A percentile compares a stretch with the other conserved stretches of the same genome.
phyloP scores from a whole-genome alignment of 148 eudicot species.

The Chenopodium album region DNA sequence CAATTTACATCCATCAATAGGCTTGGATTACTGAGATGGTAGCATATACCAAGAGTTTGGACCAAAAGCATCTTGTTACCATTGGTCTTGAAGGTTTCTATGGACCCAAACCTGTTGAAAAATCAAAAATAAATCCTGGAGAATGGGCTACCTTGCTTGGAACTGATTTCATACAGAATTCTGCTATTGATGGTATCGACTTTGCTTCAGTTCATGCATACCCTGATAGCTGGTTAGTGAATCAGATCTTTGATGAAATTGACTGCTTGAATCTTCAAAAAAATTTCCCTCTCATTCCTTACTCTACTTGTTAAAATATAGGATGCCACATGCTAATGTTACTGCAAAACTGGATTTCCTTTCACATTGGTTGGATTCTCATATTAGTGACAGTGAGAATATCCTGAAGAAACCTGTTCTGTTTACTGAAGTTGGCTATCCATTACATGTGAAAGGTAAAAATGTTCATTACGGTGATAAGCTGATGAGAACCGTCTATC shows the following conservation, averaged over 20 bases:
- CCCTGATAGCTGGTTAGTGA: slow-evolving; percentile 56
- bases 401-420: slow-evolving; percentile 53
- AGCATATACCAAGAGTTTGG: slow-evolving; percentile 46
- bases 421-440: slow-evolving; percentile 52
- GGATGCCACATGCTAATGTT: slow-evolving; percentile 42
- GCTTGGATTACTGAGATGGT: slow-evolving; percentile 60
- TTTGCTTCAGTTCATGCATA: slow-evolving; percentile 60
- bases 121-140: slow-evolving; percentile 44
- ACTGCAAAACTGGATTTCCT: slow-evolving; percentile 39
- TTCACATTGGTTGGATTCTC: slow-evolving; percentile 44
- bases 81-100: slow-evolving; percentile 60
- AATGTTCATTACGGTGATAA: slow-evolving; percentile 35
- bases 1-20: slow-evolving; percentile 20
- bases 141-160: slow-evolving; percentile 51
- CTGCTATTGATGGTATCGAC: slow-evolving; percentile 44
- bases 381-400: slow-evolving; percentile 42
- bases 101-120: slow-evolving; percentile 27
- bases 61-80: slow-evolving; percentile 50
- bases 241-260: not conserved
- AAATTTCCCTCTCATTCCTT: not conserved
- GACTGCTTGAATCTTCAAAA: not conserved
- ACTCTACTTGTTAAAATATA: slow-evolving; percentile 9
- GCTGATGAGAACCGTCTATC: slow-evolving; percentile 35
- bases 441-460: slow-evolving; percentile 25
- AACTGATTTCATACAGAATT: slow-evolving; percentile 50